phyloP scores from a whole-genome alignment of 371 early-diverging fungal species.

The Apophysomyces elegans region DNA sequence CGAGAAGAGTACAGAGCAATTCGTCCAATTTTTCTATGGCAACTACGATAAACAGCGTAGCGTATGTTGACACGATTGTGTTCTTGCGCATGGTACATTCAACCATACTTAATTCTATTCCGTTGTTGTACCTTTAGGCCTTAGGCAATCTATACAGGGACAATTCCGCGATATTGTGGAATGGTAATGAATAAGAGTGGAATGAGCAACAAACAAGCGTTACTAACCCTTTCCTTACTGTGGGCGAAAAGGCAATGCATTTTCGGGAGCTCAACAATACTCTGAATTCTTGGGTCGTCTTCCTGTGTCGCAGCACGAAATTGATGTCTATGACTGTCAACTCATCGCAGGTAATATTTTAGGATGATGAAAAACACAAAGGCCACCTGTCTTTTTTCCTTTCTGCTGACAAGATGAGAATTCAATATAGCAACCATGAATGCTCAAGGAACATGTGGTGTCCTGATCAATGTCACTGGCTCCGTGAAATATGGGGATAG shows the following conservation, averaged over 20 bases:
- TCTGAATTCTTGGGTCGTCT: slow-evolving; percentile 62
- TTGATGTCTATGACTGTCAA: slow-evolving; percentile 70
- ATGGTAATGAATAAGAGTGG: slow-evolving; percentile 53
- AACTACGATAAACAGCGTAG: slow-evolving; percentile 67
- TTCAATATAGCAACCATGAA: slow-evolving; percentile 37
- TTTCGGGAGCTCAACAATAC: slow-evolving; percentile 59
- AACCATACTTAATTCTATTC: too few relatives aligned
- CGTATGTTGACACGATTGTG: slow-evolving; percentile 32
- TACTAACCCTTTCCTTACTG: not conserved
- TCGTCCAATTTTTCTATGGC: slow-evolving; percentile 68
- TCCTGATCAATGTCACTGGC: slow-evolving; percentile 61
- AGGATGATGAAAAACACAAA: not conserved
- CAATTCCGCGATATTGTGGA: slow-evolving; percentile 74
- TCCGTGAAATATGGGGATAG: slow-evolving; percentile 66
- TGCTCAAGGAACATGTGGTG: slow-evolving; percentile 52
- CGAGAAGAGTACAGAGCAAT: slow-evolving; percentile 60
- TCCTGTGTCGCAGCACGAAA: slow-evolving; percentile 64
- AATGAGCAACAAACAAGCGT: too few relatives aligned
- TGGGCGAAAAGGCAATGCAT: slow-evolving; percentile 53
- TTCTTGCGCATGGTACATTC: not conserved
- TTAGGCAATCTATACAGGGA: slow-evolving; percentile 69
- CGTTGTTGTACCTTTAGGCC: slow-evolving; percentile 27
- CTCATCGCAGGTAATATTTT: slow-evolving; percentile 53
- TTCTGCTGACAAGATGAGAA: slow-evolving; percentile 1
- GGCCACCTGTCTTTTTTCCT: too few relatives aligned